Evolutionary conservation across 2,329 filamentous ascomycete genomes (phyloP), one percentile per base, ranked within the genome.

Genomic region (Cordyceps javanica): DNA sequence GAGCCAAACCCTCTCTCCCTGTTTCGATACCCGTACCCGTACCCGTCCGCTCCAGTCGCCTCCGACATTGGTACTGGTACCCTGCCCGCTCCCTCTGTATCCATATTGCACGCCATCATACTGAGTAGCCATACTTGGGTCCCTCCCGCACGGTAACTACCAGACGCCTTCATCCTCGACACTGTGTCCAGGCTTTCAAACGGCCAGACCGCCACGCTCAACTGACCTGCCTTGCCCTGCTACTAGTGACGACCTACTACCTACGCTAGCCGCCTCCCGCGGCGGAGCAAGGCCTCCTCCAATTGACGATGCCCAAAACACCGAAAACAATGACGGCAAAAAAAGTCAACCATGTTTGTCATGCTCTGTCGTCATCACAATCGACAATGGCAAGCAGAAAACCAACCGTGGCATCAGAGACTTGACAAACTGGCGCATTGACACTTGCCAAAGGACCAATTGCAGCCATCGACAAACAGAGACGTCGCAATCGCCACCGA

Each of bases 111-210:
- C 34, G 49, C 34, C 19, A 32, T 38, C 32, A 51, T 19, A 16
- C n/a, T n/a, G n/a, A n/a, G n/a, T n/a, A n/a, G n/a, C n/a, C n/a
- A n/a, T n/a, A n/a, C n/a, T n/a, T n/a, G n/a, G n/a, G 21, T 23
- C 23, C 49, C 13, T 39, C 34, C 32, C 34, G 23, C 28, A 51
- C 49, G 13, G 49, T 51, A n/a, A n/a, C n/a, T n/a, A 51, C 28
- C 19, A 39, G 23, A 51, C 16, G 14, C 21, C 21, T 26, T 28
- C 34, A 26, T 51, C 34, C n/a, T 28, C 48, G 34, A 39, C 48
- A 51, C 49, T 51, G 49, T 51, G 49, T 10, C 49, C 16, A 21
- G n/a, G n/a, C n/a, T n/a, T n/a, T 39, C 49, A 21, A 28, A 51
- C 25, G 21, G 19, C 34, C 34, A 39, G 49, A 51, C 49, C 34